phyloP scores from a whole-genome alignment of 495 filamentous ascomycete genomes.

The Glonium stellatum region DNA sequence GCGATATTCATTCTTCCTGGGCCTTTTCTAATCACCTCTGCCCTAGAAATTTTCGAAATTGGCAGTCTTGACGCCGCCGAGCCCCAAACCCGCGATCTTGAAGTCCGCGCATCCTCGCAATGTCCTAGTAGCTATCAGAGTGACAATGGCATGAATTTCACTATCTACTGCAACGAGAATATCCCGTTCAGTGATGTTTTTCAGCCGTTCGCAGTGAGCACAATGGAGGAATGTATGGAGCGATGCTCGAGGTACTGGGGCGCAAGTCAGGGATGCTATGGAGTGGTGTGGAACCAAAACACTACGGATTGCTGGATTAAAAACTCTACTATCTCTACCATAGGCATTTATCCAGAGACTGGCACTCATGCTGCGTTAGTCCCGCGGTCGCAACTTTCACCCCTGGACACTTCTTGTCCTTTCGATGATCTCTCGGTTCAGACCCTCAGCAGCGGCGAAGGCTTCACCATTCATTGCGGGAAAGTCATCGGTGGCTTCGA shows the following conservation, averaged over 20 bases:
- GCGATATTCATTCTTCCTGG: neutral
- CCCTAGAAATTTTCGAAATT: neutral
- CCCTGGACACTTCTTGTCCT: slow-evolving; percentile 10
- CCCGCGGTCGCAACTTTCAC: neutral
- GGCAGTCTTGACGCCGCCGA: neutral
- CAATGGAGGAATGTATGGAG: slow-evolving; percentile 24
- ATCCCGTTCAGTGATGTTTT: slow-evolving; percentile 10
- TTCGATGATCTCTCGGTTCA: slow-evolving; percentile 13
- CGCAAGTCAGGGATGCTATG: slow-evolving; percentile 17
- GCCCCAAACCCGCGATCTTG: neutral
- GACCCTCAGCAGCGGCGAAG: slow-evolving; percentile 4
- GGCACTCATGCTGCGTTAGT: slow-evolving; percentile 13
- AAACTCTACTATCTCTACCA: neutral
- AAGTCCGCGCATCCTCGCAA: neutral
- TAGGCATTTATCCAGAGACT: neutral
- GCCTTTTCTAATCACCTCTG: neutral
- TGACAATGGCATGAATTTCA: slow-evolving; percentile 18
- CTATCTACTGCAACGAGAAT: slow-evolving; percentile 14
- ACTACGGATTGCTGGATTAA: slow-evolving; percentile 16
- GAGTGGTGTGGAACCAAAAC: slow-evolving; percentile 11
- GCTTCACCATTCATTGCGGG: slow-evolving; percentile 17
- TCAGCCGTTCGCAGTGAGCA: neutral
- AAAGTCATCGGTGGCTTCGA: slow-evolving; percentile 10
- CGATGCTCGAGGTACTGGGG: slow-evolving; percentile 22
- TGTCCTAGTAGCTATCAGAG: neutral